These are phyloP conservation scores for Ormosia emarginata DNA, from an alignment of 306 rosid species.

Conservation along the genomic window DNA sequence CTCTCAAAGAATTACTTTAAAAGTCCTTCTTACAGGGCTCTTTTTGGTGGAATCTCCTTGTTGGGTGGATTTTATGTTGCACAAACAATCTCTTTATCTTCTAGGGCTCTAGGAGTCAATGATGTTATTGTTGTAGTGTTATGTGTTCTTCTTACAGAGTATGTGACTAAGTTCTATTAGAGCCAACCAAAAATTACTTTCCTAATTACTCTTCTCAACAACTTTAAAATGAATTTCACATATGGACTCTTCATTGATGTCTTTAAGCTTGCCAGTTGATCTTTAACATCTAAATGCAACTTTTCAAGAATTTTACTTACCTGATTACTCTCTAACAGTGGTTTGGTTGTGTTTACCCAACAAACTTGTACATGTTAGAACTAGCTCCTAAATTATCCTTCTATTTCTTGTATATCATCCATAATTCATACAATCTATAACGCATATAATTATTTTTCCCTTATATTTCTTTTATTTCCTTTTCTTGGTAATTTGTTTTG, in stretches of 20 bases:
- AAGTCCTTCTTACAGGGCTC: slow-evolving; percentile 77
- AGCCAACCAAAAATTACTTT: slow-evolving; percentile 83
- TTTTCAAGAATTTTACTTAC: neutral
- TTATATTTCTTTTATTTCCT: neutral
- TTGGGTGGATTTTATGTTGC: slow-evolving; percentile 95
- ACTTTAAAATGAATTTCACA: slow-evolving; percentile 94
- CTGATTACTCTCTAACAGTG: neutral
- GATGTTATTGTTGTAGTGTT: slow-evolving; percentile 90
- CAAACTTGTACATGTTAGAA: slow-evolving; percentile 22
- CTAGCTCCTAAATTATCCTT: neutral
- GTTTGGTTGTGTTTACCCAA: neutral
- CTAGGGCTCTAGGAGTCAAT: slow-evolving; percentile 92
- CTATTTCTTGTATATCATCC: slow-evolving; percentile 13
- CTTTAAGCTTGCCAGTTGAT: slow-evolving; percentile 86
- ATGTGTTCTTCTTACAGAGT: slow-evolving; percentile 86
- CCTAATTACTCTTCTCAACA: slow-evolving; percentile 85
- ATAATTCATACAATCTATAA: neutral
- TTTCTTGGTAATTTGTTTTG: neutral
- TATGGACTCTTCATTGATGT: slow-evolving; percentile 97
- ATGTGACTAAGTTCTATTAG: slow-evolving; percentile 82
- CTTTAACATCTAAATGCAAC: neutral
- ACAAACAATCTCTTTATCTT: slow-evolving; percentile 84
- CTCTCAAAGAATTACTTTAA: slow-evolving; percentile 76
- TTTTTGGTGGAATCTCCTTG: slow-evolving; percentile 90
- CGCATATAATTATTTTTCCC: neutral